Evolutionary conservation across 768 basidiomycete genomes (phyloP), one percentile per base, ranked within the genome.

Genomic region (Leccinum boreale): DNA sequence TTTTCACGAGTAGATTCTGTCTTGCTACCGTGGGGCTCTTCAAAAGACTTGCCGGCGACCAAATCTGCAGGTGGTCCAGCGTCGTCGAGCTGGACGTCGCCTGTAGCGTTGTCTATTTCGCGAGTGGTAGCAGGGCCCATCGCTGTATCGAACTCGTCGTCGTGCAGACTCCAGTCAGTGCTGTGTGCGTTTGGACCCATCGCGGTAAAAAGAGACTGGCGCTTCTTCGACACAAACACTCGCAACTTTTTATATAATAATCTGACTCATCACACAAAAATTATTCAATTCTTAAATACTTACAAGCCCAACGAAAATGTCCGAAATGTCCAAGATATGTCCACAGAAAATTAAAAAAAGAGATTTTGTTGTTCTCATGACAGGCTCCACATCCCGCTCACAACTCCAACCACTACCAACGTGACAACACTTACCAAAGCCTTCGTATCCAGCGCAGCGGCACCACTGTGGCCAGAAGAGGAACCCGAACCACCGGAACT

Each of bases 1-100:
- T 87, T 89, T 78, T 90, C 87, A 68, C 86, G 85, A 63, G 64
- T 49, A 69, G 75, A 68, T 58, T 82, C 81, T 65, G 75, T 72
- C 69, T 78, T 66, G 59, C 50, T 53, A 64, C 78, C 77, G 62
- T 78, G 79, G 65, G 76, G 68, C 66, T 80, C 82, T 68, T 84
- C 83, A 66, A 47, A 56, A 15, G 54, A 19, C 61, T 61, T 68
- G 55, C 58, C 42, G 8, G 29, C 11, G 23, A 49, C 23, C 45
- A 67, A 57, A 36, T 73, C 67, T 26, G 49, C 31, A 52, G 62
- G 51, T 26, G 57, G 54, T 2, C 60, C 68, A 56, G 42, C 31
- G 49, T 70, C 68, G 50, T 70, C 66, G 26, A 71, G 62, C 73
- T 72, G 68, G 52, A 62, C 53, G 36, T 79, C 81, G 69, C 79